Base-by-base conservation (phyloP, 371 early-diverging fungal species). In the Mortierella sp. region DNA sequence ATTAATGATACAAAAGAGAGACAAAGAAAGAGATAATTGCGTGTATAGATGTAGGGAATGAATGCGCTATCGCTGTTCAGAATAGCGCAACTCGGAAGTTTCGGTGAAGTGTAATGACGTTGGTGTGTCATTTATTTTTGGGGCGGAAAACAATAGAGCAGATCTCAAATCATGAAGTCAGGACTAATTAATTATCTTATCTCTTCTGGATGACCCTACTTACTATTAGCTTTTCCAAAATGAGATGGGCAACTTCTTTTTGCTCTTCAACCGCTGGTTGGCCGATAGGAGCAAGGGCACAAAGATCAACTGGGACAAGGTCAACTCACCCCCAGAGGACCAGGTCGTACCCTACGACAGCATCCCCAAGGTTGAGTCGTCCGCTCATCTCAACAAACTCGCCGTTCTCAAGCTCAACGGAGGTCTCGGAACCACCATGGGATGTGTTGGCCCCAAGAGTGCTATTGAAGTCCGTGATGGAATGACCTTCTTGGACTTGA, bases 381-480 rank as follows among this genome's bases (percentile, higher is more conserved):
- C 85, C 61, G 90, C 93, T 60, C 66, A 83, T 38, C 90, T 99
- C 22, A 87, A 87, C 72, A 99, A 99, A 85, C 90, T 99, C 13
- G 99, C 99, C 58, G 99, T 99, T 8, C 88, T 99, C 59, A 99
- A 99, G 89, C 91, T 99, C 62, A 99, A 99, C 82, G 99, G 99
- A 84, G 99, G 99, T 70, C 92, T 99, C 43, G 99, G 99, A 69
- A 99, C 99, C 33, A 97, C 99, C 58, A 99, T 99, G 99, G 99
- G 99, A 40, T 98, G 98, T 82, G 96, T 97, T 68, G 99, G 99
- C n/a, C 99, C 99, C 67, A 99, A 99, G 88, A 94, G 94, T 84
- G 99, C 97, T 50, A 99, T 99, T 83, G 97, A 99, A 88, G 99
- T 99, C 36, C 94, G 97, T 79, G 98, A 98, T 80, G 96, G 97